Evolutionary conservation across 2,329 filamentous ascomycete species (phyloP), one percentile per base, ranked within the genome.

Genomic region (Penicillium sp.): DNA sequence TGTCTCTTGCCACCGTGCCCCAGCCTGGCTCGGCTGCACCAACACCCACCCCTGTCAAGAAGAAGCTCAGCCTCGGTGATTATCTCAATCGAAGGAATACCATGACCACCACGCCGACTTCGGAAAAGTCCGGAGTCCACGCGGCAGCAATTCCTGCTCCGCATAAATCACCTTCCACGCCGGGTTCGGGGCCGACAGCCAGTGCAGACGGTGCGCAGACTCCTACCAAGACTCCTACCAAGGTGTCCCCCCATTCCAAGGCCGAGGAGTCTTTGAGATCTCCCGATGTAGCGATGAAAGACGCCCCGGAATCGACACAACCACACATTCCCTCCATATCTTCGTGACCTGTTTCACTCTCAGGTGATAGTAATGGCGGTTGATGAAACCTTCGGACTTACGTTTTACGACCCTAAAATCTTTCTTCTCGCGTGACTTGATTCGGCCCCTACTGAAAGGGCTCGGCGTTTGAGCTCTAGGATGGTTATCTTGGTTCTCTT

Each of bases 21-120:
- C 49, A 61, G 23, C 56, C 64, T 9, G 57, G 61, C 4, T 58
- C 66, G n/a, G 61, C 60, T 35, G 53, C 68, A 7, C 64, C 70
- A 6, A 70, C 72, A n/a, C 71, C 75, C 24, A 76, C 72, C 56
- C 75, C 75, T 2, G 68, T 71, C 15, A 76, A 77, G 61, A 78
- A 78, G 60, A 78, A 78, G 53, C 66, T 78, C 42, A 78, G 73
- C 55, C 59, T 78, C 18, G 74, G 74, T 39, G 75, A 78, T 55
- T 78, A 78, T 53, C 66, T 76, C 46, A 74, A 66, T 43, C 69
- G 71, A 45, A 67, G 72, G 44, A 67, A 68, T 9, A 72, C 69
- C 15, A 56, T 72, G 53, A 24, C 47, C 38, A 62, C 65, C 12
- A 71, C 72, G 0, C 72, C 72, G 6, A 68, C 67, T 0, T 61